Base-by-base conservation (phyloP, 805 yeast species). In the Isabelozyma pseudorhagii region DNA sequence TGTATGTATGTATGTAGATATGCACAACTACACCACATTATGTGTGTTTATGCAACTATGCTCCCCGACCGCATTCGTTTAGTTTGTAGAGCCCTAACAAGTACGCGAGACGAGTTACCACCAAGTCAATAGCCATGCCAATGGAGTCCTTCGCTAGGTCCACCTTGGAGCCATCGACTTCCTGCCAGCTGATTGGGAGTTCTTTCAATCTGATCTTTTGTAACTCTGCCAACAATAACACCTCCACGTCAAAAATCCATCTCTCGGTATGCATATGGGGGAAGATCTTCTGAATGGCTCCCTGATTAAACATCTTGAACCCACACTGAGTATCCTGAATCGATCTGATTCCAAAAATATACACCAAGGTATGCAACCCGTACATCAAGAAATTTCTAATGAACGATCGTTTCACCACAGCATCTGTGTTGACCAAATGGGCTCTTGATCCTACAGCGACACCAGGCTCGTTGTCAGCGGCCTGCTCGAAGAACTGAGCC, bases 211-310 rank as follows among this genome's bases (percentile, higher is more conserved):
- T 77, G 39, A 93, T 83, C 0, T 68, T 58, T 64, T 89, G 89
- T 53, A 88, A 75, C 56, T 82, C 80, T 1, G 92, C 97, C 51
- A 94, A 72, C 47, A 94, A 80, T 56, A 94, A 74, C 13, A 93
- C 81, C 71, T 94, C 99, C 31, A 94, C 97, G 63, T 94, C 99
- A 68, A 94, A 94, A 38, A 94, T 94, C 99, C 99, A 94, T 46
- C 98, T 85, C 68, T 94, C 99, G 9, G 96, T 93, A 66, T 93
- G 97, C 87, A 94, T 81, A 56, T 80, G 84, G 2, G 97, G 97
- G 67, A 91, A 90, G 41, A 94, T 88, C 47, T 60, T 60, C 14
- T 59, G 61, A 21, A 85, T 79, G 0, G 97, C 86, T 8, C 76
- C 71, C 52, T 83, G 80, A 57, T 93, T 89, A 68, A 93, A 94